A percentile compares a stretch with the other conserved stretches of the same genome.
Evolutionary conservation across 768 basidiomycete genomes (phyloP).

Genomic region (Mycena pura): DNA sequence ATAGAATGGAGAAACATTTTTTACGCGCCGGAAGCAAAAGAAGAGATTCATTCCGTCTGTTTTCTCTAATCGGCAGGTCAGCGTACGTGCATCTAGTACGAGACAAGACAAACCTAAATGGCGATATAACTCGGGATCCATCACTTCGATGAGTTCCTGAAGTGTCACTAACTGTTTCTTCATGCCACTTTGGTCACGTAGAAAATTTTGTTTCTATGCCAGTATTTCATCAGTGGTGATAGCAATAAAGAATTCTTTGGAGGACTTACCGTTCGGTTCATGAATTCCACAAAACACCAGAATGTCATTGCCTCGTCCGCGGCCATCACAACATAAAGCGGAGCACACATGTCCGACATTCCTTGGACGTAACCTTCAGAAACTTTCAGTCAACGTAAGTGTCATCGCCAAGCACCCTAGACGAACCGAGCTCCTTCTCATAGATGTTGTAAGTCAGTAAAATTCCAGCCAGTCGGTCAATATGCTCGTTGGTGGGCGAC

Average conservation of each 20-base stretch:
- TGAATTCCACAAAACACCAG: slow-evolving; percentile 95
- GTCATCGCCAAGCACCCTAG: slow-evolving; percentile 10
- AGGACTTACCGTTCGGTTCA: slow-evolving; percentile 88
- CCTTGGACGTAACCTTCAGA: slow-evolving; percentile 92
- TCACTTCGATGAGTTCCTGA: slow-evolving; percentile 88
- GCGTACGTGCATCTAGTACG: neutral
- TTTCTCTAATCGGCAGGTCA: slow-evolving; percentile 60
- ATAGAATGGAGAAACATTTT: neutral
- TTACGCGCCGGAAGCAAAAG: slow-evolving; percentile 92
- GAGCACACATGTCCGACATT: slow-evolving; percentile 96
- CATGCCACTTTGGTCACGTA: slow-evolving; percentile 98
- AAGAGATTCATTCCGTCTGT: slow-evolving; percentile 92
- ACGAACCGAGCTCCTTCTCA: slow-evolving; percentile 85
- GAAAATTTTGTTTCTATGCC: slow-evolving; percentile 88
- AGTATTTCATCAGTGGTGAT: slow-evolving; percentile 11
- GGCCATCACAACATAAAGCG: slow-evolving; percentile 90
- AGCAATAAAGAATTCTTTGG: neutral
- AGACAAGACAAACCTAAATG: slow-evolving; percentile 69
- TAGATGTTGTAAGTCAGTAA: slow-evolving; percentile 92
- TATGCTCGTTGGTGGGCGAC: slow-evolving; percentile 89
- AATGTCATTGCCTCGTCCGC: slow-evolving; percentile 91
- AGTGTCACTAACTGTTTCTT: slow-evolving; percentile 89
- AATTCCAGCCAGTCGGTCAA: slow-evolving; percentile 85
- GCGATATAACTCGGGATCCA: slow-evolving; percentile 95
- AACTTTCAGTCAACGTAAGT: neutral